Percentiles rank a stretch among this genome's conserved stretches.
These are phyloP conservation scores for Triticum timopheevii DNA, from an alignment of 176 grass and related monocot species.

Conservation along the genomic window DNA sequence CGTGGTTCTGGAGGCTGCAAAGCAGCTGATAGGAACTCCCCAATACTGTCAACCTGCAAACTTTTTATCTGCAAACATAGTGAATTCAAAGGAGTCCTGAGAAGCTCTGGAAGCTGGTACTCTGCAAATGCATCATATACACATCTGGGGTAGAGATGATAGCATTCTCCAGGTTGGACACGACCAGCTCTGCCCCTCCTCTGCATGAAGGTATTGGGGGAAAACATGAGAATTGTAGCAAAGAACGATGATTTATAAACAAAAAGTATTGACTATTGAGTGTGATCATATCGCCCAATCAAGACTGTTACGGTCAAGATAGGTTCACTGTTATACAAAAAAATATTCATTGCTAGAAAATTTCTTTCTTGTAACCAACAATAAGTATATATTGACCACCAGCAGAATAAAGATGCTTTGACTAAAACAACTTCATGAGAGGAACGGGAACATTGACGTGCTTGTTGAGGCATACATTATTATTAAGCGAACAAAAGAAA, in stretches of 20 bases:
- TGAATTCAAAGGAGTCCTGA: conserved; percentile 93
- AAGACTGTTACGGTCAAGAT: conserved; percentile 6
- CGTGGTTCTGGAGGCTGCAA: conserved; percentile 83
- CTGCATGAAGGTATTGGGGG: conserved; percentile 43
- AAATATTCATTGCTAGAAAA: not conserved
- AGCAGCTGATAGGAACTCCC: conserved; percentile 84
- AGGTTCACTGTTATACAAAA: not conserved
- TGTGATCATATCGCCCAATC: conserved; percentile 2
- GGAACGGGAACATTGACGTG: not conserved
- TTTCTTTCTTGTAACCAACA: not conserved
- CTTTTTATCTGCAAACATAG: conserved; percentile 99
- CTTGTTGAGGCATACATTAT: not conserved
- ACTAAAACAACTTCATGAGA: conserved; percentile 19
- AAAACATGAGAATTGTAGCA: conserved; percentile 29
- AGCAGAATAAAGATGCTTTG: conserved; percentile 12
- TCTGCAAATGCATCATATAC: conserved; percentile 93
- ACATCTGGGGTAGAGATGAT: conserved; percentile 95
- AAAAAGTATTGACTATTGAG: not conserved
- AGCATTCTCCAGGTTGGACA: conserved; percentile 95
- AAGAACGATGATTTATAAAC: conserved; percentile 13
- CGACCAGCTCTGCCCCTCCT: conserved; percentile 92
- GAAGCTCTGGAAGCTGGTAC: conserved; percentile 91
- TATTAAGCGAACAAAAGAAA: not conserved
- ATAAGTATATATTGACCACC: conserved; percentile 5
- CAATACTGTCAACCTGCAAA: conserved; percentile 83